Conservation (phyloP, 805 yeast genomes). For the Metschnikowia santaceciliae region DNA sequence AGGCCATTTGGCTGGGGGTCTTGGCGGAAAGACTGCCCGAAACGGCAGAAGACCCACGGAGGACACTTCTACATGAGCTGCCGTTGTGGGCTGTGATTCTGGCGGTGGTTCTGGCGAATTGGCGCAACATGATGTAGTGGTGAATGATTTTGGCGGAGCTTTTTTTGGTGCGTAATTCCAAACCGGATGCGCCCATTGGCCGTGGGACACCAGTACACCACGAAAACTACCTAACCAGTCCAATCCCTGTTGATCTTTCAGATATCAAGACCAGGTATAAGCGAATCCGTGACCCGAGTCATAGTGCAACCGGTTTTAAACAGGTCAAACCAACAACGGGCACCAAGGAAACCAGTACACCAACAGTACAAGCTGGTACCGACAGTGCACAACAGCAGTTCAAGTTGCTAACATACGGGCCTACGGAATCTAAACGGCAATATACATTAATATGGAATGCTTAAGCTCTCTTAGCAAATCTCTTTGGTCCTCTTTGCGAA, state of each 20-base stretch:
- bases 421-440: constrained; percentile 11
- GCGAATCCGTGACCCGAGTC: too few relatives aligned
- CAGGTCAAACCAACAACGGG: too few relatives aligned
- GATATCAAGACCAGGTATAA: too few relatives aligned
- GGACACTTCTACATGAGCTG: not conserved
- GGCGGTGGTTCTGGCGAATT: constrained; percentile 13
- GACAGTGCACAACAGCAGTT: too few relatives aligned
- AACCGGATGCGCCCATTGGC: constrained; percentile 17
- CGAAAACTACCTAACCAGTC: too few relatives aligned
- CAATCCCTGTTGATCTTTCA: too few relatives aligned
- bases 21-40: constrained; percentile 6
- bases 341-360: not conserved
- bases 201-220: constrained; percentile 14
- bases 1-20: constrained; percentile 9
- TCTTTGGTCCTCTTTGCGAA: constrained; percentile 84
- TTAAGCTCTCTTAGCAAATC: constrained; percentile 89
- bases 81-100: not conserved
- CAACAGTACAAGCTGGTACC: too few relatives aligned
- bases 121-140: constrained; percentile 20
- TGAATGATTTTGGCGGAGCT: not conserved
- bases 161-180: constrained; percentile 15
- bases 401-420: not conserved
- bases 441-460: constrained; percentile 21
- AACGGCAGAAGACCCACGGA: not conserved
- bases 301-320: too few relatives aligned